These are phyloP conservation scores for Bipolaris oryzae DNA, from an alignment of 2,329 filamentous ascomycete species.

Conservation along the genomic window DNA sequence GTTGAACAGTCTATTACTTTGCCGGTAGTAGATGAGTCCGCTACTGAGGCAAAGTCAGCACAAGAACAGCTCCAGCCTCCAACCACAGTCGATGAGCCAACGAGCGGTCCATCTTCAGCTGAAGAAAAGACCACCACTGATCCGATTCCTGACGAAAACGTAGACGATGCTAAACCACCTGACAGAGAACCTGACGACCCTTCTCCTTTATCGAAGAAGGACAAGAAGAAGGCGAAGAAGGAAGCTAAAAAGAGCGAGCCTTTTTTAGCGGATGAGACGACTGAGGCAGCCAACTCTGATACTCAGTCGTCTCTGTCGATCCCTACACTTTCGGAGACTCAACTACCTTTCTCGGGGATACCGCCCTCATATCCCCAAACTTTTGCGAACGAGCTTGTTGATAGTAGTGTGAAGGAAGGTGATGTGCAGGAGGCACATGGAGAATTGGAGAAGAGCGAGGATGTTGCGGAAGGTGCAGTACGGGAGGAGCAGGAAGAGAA, in stretches of 20 bases:
- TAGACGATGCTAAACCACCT: slow-evolving; percentile 8
- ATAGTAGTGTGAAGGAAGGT: slow-evolving; percentile 15
- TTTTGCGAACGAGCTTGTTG: slow-evolving; percentile 34
- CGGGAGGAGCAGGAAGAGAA: slow-evolving; percentile 13
- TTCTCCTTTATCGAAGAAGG: slow-evolving; percentile 23
- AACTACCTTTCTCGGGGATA: slow-evolving; percentile 38
- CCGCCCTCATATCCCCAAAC: slow-evolving; percentile 36
- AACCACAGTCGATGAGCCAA: slow-evolving; percentile 1
- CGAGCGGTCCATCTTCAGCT: not conserved
- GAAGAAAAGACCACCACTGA: slow-evolving; percentile 3
- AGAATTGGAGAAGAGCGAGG: slow-evolving; percentile 2
- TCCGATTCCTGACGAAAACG: slow-evolving; percentile 1
- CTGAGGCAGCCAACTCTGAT: slow-evolving; percentile 42
- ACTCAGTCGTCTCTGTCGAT: slow-evolving; percentile 39
- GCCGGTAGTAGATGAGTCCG: not conserved
- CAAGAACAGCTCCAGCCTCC: not conserved
- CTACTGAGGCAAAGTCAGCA: slow-evolving; percentile 4
- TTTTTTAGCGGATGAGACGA: slow-evolving; percentile 44
- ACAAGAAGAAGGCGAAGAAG: slow-evolving; percentile 36
- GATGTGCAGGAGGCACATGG: slow-evolving; percentile 8
- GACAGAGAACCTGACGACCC: slow-evolving; percentile 15
- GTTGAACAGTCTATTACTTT: slow-evolving; percentile 5
- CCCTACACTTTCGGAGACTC: slow-evolving; percentile 38
- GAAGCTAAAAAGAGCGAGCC: slow-evolving; percentile 31
- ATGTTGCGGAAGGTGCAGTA: not conserved